phyloP scores from a whole-genome alignment of 2,329 filamentous ascomycete species.

The Aspergillus cejpii region DNA sequence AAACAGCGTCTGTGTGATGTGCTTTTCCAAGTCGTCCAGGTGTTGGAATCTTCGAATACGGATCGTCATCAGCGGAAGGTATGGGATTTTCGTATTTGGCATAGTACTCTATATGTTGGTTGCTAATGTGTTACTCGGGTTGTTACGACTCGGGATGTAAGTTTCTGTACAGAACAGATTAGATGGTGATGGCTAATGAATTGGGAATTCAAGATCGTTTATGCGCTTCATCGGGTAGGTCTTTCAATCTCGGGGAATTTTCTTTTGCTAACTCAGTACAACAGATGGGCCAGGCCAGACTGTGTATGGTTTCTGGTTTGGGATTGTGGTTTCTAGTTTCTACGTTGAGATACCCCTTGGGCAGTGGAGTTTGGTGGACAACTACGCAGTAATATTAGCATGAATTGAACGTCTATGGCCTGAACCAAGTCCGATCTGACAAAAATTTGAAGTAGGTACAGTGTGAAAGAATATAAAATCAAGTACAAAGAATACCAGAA shows the following conservation, averaged over 20 bases:
- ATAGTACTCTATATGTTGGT: neutral
- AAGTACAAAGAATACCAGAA: constrained; percentile 4
- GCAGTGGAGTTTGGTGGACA: neutral
- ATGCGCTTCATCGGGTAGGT: constrained; percentile 13
- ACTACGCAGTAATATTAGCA: neutral
- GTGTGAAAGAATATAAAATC: constrained; percentile 10
- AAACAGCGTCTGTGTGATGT: constrained; percentile 20
- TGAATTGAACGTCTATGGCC: constrained; percentile 1
- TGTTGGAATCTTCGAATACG: constrained; percentile 17
- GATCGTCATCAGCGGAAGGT: constrained; percentile 7
- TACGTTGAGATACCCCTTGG: neutral
- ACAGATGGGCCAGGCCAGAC: constrained; percentile 16
- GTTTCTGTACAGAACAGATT: neutral
- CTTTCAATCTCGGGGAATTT: neutral
- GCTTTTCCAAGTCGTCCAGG: constrained; percentile 16
- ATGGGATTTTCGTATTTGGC: too few relatives aligned
- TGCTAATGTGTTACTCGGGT: constrained; percentile 7
- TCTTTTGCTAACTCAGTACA: neutral
- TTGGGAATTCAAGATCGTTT: constrained; percentile 11
- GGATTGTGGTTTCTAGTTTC: neutral
- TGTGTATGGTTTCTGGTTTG: constrained; percentile 11
- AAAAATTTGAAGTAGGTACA: constrained; percentile 6
- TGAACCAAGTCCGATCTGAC: constrained; percentile 6
- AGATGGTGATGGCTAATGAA: neutral
- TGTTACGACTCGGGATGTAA: constrained; percentile 14